phyloP scores from a whole-genome alignment of 805 yeast species.

The Saccharomyces cerevisiae region DNA sequence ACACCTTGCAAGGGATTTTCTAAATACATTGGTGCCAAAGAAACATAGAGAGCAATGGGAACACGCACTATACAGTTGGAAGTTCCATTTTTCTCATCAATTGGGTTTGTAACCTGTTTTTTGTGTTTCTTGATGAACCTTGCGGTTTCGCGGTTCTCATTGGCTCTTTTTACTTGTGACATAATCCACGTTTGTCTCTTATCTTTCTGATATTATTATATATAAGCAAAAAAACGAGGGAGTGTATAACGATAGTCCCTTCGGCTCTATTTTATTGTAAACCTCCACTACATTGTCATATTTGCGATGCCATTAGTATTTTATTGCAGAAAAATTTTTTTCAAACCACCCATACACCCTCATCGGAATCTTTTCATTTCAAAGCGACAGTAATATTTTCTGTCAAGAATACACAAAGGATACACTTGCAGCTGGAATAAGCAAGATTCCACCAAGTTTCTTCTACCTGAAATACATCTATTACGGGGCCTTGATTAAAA shows the following conservation, averaged over 20 bases:
- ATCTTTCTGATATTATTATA: background rate
- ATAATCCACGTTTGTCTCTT: constrained; percentile 3
- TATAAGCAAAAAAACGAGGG: background rate
- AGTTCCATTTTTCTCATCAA: constrained; percentile 21
- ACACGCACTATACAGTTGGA: constrained; percentile 29
- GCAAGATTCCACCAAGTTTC: background rate
- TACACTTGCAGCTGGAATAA: background rate
- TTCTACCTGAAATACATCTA: background rate
- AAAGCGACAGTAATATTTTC: background rate
- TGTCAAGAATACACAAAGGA: background rate
- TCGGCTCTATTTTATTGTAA: background rate
- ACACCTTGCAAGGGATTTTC: constrained; percentile 69
- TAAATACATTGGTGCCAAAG: constrained; percentile 77
- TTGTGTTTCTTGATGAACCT: constrained; percentile 26
- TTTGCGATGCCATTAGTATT: background rate
- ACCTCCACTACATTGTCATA: background rate
- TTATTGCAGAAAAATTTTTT: background rate
- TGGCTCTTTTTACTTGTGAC: constrained; percentile 22
- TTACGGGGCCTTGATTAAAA: background rate
- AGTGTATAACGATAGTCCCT: background rate
- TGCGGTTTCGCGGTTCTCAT: constrained; percentile 12
- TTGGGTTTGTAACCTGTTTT: constrained; percentile 22
- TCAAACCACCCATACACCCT: background rate
- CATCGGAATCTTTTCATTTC: background rate
- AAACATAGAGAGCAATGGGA: constrained; percentile 56